Base-by-base conservation (phyloP, 768 basidiomycete genomes). In the Suillus subalutaceus region DNA sequence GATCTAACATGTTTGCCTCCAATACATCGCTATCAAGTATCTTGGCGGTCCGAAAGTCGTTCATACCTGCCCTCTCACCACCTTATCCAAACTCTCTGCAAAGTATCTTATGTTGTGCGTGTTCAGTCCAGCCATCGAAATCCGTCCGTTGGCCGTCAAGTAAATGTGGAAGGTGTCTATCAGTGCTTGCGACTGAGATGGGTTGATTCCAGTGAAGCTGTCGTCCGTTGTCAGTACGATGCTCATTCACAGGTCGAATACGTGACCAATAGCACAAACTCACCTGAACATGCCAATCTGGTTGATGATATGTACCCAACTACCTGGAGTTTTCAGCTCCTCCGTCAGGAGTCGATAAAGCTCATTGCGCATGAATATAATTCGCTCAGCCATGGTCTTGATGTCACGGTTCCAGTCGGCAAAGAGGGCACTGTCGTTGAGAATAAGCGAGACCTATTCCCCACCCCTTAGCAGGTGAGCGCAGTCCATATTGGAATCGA, bases 251-350 rank as follows among this genome's bases (percentile, higher is more conserved):
- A 63, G 40, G 16, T 16, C 8, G 23, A 13, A 41, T 13, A 16
- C 26, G 38, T 1, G 35, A 41, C 23, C 37, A 57, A 38, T 23
- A 41, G 20, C 26, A 37, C 4, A 55, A 38, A 72, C 83, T 67
- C 76, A 94, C 89, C 92, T 94, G 85, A 96, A 97, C 96, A 97
- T 97, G 65, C 96, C 97, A 78, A 99, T 99, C 83, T 99, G 97
- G 62, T 88, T 86, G 71, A 91, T 82, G 72, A 99, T 97, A 79
- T 99, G 97, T n/a, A 90, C 87, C 97, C 97, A 99, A 73, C 88
- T 88, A 7, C 96, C 94, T 4, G 96, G 96, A 60, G 92, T 94
- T 72, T 90, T 85, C 71, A 94, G 78, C 76, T 91, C 89, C 68
- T 93, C 84, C 23, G 86, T 91, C 37, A 59, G 23, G 32, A 59